These are phyloP conservation scores for Lactarius vividus DNA, from an alignment of 768 basidiomycete species.

Conservation along the genomic window DNA sequence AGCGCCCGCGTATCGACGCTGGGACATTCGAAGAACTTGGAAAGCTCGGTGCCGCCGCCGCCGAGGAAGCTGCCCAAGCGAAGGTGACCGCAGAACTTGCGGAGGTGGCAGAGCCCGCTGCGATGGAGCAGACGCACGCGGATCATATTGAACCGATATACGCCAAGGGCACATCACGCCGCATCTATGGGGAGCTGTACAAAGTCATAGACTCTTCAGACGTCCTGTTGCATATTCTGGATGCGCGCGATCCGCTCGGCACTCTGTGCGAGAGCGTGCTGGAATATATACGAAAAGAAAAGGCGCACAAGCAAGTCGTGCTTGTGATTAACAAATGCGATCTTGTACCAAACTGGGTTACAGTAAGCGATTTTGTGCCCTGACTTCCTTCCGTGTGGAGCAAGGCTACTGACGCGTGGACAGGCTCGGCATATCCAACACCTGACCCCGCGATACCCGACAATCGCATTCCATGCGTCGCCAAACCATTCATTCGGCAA, in stretches of 20 bases:
- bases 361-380: conserved; percentile 54
- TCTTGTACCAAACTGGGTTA: conserved; percentile 98
- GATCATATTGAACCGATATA: conserved; percentile 89
- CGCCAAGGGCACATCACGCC: conserved; percentile 89
- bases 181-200: conserved; percentile 98
- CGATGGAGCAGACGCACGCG: conserved; percentile 60
- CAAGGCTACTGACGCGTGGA: background rate
- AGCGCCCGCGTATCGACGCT: conserved; percentile 81
- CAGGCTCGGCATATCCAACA: conserved; percentile 96
- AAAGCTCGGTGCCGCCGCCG: conserved; percentile 54
- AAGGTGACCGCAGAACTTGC: conserved; percentile 43
- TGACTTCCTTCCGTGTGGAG: background rate
- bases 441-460: conserved; percentile 91
- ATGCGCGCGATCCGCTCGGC: conserved; percentile 93
- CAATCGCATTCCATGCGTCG: conserved; percentile 97
- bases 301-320: conserved; percentile 95
- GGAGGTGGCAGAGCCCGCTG: conserved; percentile 42
- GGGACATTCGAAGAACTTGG: conserved; percentile 91
- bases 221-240: conserved; percentile 91
- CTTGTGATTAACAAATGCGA: conserved; percentile 98
- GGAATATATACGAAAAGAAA: conserved; percentile 92
- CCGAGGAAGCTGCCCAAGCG: conserved; percentile 50
- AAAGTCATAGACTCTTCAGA: conserved; percentile 99
- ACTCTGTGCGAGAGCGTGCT: conserved; percentile 94
- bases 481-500: conserved; percentile 99